These are phyloP conservation scores for Fusarium sp. DNA, from an alignment of 2,329 filamentous ascomycete genomes.

Conservation along the genomic window DNA sequence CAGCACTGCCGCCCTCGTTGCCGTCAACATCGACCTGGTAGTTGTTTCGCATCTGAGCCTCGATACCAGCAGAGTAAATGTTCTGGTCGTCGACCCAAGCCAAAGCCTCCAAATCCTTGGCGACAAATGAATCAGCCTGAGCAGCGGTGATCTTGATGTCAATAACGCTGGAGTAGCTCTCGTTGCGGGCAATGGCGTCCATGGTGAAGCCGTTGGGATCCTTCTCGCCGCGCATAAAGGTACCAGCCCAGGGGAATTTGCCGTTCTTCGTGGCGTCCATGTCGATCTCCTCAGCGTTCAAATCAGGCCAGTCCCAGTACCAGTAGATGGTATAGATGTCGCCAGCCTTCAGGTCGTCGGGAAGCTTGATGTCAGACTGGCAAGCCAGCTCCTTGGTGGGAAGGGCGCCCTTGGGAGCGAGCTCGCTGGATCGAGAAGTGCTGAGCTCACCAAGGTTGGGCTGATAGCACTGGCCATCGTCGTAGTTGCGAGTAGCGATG, in stretches of 20 bases:
- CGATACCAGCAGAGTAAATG: slow-evolving; percentile 58
- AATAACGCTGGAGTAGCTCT: slow-evolving; percentile 57
- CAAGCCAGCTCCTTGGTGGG: slow-evolving; percentile 77
- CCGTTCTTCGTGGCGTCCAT: slow-evolving; percentile 54
- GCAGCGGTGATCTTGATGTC: slow-evolving; percentile 54
- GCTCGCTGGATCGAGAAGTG: slow-evolving; percentile 66
- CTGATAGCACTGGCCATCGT: slow-evolving; percentile 93
- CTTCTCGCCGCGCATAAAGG: slow-evolving; percentile 54
- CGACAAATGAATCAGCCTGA: slow-evolving; percentile 37
- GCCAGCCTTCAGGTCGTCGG: slow-evolving; percentile 70
- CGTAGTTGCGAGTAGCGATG: slow-evolving; percentile 82
- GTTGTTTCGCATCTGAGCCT: slow-evolving; percentile 58
- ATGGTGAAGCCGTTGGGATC: slow-evolving; percentile 53
- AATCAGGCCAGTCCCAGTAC: slow-evolving; percentile 94
- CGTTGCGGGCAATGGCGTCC: slow-evolving; percentile 52
- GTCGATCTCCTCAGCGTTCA: slow-evolving; percentile 58
- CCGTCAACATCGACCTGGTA: slow-evolving; percentile 58
- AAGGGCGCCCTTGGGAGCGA: slow-evolving; percentile 64
- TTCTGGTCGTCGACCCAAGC: slow-evolving; percentile 54
- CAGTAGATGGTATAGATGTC: slow-evolving; percentile 87
- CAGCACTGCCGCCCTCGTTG: slow-evolving; percentile 33
- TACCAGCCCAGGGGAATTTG: slow-evolving; percentile 57
- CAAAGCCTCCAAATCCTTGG: slow-evolving; percentile 39
- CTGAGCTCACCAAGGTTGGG: slow-evolving; percentile 72
- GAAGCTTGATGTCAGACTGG: slow-evolving; percentile 84